A percentile compares a stretch with the other conserved stretches of the same genome.
phyloP scores from a whole-genome alignment of 257 asterid genomes.

The Knoxia roxburghii region DNA sequence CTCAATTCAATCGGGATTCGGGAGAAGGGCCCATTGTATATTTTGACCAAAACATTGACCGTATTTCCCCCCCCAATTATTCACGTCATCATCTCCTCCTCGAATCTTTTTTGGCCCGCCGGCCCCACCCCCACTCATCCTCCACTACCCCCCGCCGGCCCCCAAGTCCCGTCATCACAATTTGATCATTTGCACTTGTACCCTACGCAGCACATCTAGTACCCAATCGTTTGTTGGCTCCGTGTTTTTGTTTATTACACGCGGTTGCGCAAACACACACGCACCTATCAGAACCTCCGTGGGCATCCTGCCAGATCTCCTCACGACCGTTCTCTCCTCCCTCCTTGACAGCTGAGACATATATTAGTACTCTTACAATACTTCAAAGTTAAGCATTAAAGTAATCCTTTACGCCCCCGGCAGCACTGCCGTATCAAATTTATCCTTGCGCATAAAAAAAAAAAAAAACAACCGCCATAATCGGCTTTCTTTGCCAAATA shows the following conservation, averaged over 20 bases:
- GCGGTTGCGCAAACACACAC: not conserved
- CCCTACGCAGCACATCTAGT: not conserved
- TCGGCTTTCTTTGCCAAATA: not conserved
- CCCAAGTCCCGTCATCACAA: too few relatives aligned
- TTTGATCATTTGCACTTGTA: too few relatives aligned
- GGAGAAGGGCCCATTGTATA: too few relatives aligned
- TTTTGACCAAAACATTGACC: too few relatives aligned
- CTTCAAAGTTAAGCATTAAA: not conserved
- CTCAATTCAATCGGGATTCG: too few relatives aligned
- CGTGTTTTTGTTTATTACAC: not conserved
- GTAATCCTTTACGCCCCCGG: not conserved
- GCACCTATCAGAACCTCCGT: slow-evolving; percentile 5
- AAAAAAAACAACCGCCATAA: slow-evolving; percentile 1
- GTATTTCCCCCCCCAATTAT: too few relatives aligned
- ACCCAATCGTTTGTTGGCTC: not conserved
- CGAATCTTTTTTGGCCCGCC: too few relatives aligned
- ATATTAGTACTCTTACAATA: not conserved
- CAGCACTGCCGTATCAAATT: not conserved
- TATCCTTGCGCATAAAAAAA: not conserved
- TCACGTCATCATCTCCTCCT: too few relatives aligned
- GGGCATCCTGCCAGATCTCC: slow-evolving; percentile 4
- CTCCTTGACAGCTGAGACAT: not conserved
- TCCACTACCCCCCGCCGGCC: too few relatives aligned
- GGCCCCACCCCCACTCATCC: too few relatives aligned
- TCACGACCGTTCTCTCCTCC: not conserved